Evolutionary conservation across 805 yeast genomes (phyloP).

Genomic region (Lachancea quebecensis): DNA sequence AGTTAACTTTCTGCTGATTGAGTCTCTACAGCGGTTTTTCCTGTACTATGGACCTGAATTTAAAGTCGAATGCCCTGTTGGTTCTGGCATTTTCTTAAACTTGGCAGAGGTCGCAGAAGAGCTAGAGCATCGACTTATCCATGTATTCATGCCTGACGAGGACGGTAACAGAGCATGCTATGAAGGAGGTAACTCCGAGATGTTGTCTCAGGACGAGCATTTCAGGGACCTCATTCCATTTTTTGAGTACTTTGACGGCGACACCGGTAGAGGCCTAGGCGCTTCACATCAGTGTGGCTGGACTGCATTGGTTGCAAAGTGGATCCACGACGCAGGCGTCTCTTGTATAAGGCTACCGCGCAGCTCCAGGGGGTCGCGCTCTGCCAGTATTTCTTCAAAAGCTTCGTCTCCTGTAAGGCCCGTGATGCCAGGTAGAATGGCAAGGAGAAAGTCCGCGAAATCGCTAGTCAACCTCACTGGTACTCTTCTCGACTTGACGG

Average conservation of each 20-base stretch:
- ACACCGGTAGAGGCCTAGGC: constrained; percentile 89
- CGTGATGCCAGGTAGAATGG: constrained; percentile 37
- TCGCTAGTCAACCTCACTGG: constrained; percentile 64
- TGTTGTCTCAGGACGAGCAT: constrained; percentile 56
- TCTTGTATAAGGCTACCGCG: constrained; percentile 36
- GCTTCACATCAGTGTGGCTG: constrained; percentile 95
- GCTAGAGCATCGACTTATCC: constrained; percentile 77
- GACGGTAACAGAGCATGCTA: constrained; percentile 69
- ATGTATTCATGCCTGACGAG: constrained; percentile 63
- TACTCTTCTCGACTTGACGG: constrained; percentile 57
- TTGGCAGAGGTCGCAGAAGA: constrained; percentile 88
- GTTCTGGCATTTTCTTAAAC: constrained; percentile 68
- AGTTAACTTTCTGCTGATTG: constrained; percentile 76
- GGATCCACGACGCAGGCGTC: constrained; percentile 83
- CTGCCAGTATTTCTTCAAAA: constrained; percentile 16
- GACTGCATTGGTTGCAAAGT: constrained; percentile 89
- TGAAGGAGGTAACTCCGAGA: constrained; percentile 55
- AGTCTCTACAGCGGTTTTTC: constrained; percentile 79
- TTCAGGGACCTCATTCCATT: constrained; percentile 74
- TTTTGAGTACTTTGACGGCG: constrained; percentile 89
- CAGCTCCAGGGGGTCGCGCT: constrained; percentile 30
- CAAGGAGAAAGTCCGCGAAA: constrained; percentile 68
- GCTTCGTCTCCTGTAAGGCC: constrained; percentile 12
- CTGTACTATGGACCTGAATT: constrained; percentile 81
- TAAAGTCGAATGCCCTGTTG: constrained; percentile 82